Percentiles rank a stretch among this genome's conserved stretches.
Evolutionary conservation across 257 asterid genomes (phyloP).

Genomic region (Solanum pimpinellifolium): DNA sequence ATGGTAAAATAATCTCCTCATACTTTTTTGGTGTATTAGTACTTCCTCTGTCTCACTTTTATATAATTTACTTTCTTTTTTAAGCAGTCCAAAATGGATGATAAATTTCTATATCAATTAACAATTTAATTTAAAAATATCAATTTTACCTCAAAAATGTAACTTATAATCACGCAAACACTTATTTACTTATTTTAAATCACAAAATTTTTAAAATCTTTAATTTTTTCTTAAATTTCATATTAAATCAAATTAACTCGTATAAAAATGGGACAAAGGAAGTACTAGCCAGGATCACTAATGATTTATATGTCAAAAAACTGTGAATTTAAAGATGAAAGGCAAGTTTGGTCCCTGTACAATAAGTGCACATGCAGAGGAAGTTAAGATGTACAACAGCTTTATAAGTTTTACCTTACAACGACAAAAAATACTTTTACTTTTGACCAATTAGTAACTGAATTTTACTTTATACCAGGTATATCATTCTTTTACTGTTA

Average conservation of each 20-base stretch:
- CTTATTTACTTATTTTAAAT: no score
- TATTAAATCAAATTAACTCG: background rate
- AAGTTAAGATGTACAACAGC: background rate
- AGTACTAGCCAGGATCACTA: background rate
- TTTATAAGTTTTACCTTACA: conserved; percentile 1
- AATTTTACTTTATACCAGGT: background rate
- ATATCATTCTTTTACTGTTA: background rate
- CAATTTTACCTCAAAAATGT: no score
- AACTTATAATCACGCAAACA: no score
- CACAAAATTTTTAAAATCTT: no score
- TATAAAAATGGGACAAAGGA: background rate
- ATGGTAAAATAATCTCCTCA: no score
- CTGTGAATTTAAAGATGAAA: background rate
- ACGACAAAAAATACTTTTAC: background rate
- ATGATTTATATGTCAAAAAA: background rate
- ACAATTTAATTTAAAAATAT: no score
- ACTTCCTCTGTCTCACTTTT: no score
- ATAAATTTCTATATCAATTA: no score
- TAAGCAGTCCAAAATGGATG: no score
- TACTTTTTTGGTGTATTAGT: background rate
- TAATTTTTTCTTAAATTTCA: no score
- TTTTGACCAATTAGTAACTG: background rate
- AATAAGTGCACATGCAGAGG: background rate
- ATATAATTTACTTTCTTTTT: no score
- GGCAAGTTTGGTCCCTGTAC: background rate